These are phyloP conservation scores for Coleophoma cylindrospora DNA, from an alignment of 2,329 filamentous ascomycete species.

Conservation along the genomic window DNA sequence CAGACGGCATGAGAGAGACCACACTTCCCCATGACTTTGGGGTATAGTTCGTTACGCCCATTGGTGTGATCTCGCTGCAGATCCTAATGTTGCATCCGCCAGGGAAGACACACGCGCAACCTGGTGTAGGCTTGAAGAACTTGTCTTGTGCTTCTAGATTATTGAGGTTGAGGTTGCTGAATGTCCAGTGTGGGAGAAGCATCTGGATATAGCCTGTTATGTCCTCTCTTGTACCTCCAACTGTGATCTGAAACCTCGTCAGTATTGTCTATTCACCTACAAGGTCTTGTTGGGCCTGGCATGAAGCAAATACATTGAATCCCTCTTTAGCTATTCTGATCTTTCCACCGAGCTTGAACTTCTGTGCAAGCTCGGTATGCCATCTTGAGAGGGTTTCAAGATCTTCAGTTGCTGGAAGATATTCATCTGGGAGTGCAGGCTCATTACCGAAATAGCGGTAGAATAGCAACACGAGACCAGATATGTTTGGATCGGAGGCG, in stretches of 20 bases:
- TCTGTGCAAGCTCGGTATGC: conserved; percentile 13
- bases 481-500: conserved; percentile 5
- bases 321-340: conserved; percentile 25
- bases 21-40: conserved; percentile 22
- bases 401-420: conserved; percentile 4
- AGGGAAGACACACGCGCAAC: conserved; percentile 24
- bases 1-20: conserved; percentile 17
- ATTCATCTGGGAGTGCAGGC: conserved; percentile 12
- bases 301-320: conserved; percentile 15
- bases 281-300: background rate
- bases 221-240: conserved; percentile 17
- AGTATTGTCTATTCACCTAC: background rate
- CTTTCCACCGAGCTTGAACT: conserved; percentile 20
- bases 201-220: conserved; percentile 20
- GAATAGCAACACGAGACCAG: conserved; percentile 25
- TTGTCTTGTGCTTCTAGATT: conserved; percentile 6
- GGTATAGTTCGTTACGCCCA: conserved; percentile 25
- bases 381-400: conserved; percentile 15
- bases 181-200: conserved; percentile 24
- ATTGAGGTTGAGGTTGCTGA: conserved; percentile 15
- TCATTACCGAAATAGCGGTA: conserved; percentile 25
- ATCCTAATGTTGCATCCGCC: conserved; percentile 14
- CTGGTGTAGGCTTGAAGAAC: conserved; percentile 24
- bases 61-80: conserved; percentile 25
- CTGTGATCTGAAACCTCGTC: conserved; percentile 14